Conservation (phyloP, 495 filamentous ascomycete species). For the Umbilicaria muhlenbergii region DNA sequence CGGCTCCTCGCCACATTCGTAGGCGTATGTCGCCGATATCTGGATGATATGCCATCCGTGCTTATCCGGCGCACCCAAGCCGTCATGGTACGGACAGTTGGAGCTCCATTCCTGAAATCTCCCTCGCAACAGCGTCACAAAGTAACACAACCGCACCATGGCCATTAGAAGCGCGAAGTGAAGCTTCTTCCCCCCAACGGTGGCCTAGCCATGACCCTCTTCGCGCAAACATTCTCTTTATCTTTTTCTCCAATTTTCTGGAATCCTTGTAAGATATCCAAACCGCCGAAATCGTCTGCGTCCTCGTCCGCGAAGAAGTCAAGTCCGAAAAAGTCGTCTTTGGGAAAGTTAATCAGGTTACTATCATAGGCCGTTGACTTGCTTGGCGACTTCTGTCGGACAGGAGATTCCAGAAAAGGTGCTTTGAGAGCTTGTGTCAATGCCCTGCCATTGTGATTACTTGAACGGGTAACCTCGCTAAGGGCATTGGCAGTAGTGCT, state of each 20-base stretch:
- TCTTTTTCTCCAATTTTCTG: slow-evolving; percentile 60
- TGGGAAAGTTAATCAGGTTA: slow-evolving; percentile 34
- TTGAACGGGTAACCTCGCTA: slow-evolving; percentile 43
- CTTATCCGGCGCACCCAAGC: background rate
- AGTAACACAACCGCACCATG: background rate
- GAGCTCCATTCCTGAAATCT: background rate
- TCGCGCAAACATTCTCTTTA: slow-evolving; percentile 20
- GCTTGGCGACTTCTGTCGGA: slow-evolving; percentile 32
- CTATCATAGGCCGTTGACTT: slow-evolving; percentile 34
- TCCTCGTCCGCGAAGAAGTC: slow-evolving; percentile 43
- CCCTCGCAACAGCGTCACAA: background rate
- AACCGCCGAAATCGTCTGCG: slow-evolving; percentile 43
- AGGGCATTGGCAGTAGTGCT: slow-evolving; percentile 43
- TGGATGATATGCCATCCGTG: no score
- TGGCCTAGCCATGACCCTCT: slow-evolving; percentile 22
- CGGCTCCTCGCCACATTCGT: no score
- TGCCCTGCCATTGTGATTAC: slow-evolving; percentile 29
- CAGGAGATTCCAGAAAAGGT: slow-evolving; percentile 20
- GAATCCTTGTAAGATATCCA: slow-evolving; percentile 81
- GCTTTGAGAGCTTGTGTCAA: slow-evolving; percentile 17
- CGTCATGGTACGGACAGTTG: slow-evolving; percentile 1
- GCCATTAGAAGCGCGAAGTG: slow-evolving; percentile 26
- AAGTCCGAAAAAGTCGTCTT: slow-evolving; percentile 47
- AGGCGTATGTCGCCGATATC: no score
- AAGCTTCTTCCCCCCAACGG: slow-evolving; percentile 25